A percentile compares a stretch with the other conserved stretches of the same genome.
Conservation (phyloP, 768 basidiomycete genomes). For the Melanogaster broomeanus region DNA sequence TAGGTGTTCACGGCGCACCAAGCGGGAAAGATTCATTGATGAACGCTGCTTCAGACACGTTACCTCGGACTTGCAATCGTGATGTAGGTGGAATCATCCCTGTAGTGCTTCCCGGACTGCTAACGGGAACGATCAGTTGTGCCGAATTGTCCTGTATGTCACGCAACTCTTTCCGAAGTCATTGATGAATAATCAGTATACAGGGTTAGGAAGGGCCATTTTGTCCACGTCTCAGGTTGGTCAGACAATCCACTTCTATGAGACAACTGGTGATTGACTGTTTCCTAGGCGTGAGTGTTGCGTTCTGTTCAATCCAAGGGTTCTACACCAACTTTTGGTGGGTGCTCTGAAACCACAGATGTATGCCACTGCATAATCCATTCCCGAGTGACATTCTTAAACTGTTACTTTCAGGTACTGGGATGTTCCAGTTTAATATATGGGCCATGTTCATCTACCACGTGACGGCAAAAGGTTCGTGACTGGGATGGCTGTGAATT, state of each 20-base stretch:
- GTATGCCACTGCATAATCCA: background rate
- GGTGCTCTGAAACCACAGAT: background rate
- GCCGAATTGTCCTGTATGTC: slow-evolving; percentile 1
- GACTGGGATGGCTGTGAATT: too few relatives aligned
- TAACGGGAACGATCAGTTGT: slow-evolving; percentile 1
- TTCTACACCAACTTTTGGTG: too few relatives aligned
- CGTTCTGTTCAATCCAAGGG: too few relatives aligned
- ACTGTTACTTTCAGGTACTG: slow-evolving; percentile 1
- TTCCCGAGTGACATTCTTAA: background rate
- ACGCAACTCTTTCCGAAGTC: background rate
- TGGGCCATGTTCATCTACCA: background rate
- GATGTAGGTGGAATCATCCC: slow-evolving; percentile 1
- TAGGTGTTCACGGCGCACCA: background rate
- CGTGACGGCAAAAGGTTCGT: slow-evolving; percentile 6
- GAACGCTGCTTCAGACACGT: background rate
- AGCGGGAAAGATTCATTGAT: background rate
- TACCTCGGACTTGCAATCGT: slow-evolving; percentile 8
- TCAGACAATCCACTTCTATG: background rate
- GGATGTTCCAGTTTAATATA: background rate
- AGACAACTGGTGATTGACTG: background rate
- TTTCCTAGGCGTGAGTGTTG: slow-evolving; percentile 5
- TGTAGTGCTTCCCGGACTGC: background rate
- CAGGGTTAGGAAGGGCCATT: background rate
- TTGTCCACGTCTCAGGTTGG: background rate
- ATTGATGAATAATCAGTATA: background rate